Conservation (phyloP, 2,329 filamentous ascomycete genomes). For the Fusarium caatingaense region DNA sequence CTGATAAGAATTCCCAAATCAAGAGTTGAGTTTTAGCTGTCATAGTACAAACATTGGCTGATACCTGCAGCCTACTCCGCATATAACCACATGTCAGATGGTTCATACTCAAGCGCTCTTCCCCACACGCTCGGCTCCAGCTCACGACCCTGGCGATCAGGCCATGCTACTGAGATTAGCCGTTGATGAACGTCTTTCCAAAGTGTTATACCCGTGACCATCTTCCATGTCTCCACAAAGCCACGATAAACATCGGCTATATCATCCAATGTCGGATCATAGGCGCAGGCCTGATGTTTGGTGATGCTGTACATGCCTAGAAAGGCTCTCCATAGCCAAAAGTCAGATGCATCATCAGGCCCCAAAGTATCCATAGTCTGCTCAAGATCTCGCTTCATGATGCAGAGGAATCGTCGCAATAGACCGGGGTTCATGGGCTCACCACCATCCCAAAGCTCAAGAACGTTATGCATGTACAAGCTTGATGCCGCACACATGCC, state of each 20-base stretch:
- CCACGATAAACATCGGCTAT: neutral
- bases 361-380: neutral
- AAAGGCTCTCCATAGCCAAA: conserved; percentile 41
- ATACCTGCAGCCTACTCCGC: neutral
- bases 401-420: neutral
- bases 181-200: conserved; percentile 19
- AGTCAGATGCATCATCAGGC: neutral
- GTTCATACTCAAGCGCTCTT: neutral
- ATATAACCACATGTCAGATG: neutral
- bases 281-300: neutral
- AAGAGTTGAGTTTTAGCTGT: conserved; percentile 4
- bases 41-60: neutral
- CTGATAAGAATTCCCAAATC: neutral
- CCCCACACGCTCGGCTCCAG: conserved; percentile 12
- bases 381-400: conserved; percentile 27
- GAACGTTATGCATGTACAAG: conserved; percentile 34
- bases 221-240: conserved; percentile 18
- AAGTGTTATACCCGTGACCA: neutral
- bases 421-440: conserved; percentile 15
- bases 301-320: conserved; percentile 28
- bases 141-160: neutral
- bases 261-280: neutral
- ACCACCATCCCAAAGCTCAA: conserved; percentile 27
- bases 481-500: conserved; percentile 24
- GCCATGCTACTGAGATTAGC: conserved; percentile 21